A percentile compares a stretch with the other conserved stretches of the same genome.
Conservation (phyloP, 352 stramenopile genomes). For the Aphanomyces stellatus region DNA sequence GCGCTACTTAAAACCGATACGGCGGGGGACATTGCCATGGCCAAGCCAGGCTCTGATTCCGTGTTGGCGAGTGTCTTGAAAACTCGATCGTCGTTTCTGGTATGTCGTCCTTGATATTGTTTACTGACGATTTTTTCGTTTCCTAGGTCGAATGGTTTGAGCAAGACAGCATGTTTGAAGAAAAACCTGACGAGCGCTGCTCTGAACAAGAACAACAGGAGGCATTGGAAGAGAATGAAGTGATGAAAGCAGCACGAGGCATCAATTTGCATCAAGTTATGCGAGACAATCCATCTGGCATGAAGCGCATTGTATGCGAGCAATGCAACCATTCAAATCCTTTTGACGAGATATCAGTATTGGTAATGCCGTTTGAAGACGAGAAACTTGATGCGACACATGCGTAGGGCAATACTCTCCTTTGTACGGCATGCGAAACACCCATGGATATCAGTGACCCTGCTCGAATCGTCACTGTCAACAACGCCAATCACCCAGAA, state of each 20-base stretch:
- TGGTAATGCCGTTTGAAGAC: too few species aligned
- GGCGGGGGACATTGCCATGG: slow-evolving; percentile 35
- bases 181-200: slow-evolving; percentile 75
- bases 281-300: slow-evolving; percentile 35
- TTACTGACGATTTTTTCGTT: neutral
- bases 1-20: slow-evolving; percentile 22
- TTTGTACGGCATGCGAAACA: slow-evolving; percentile 10
- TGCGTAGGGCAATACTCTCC: slow-evolving; percentile 7
- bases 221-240: slow-evolving; percentile 57
- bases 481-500: neutral
- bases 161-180: slow-evolving; percentile 87
- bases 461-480: slow-evolving; percentile 14
- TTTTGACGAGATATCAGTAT: too few species aligned
- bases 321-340: slow-evolving; percentile 55
- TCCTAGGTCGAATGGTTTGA: slow-evolving; percentile 68
- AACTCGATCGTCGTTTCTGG: slow-evolving; percentile 8
- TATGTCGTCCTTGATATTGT: neutral
- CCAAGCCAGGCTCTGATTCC: neutral
- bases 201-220: slow-evolving; percentile 58
- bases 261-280: slow-evolving; percentile 31
- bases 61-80: slow-evolving; percentile 9
- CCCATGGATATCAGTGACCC: neutral
- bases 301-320: slow-evolving; percentile 45
- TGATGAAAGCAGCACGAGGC: slow-evolving; percentile 56
- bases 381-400: neutral